Percentiles rank a stretch among this genome's conserved stretches.
Conservation (phyloP, 2,329 filamentous ascomycete species). For the Curvularia lunata region DNA sequence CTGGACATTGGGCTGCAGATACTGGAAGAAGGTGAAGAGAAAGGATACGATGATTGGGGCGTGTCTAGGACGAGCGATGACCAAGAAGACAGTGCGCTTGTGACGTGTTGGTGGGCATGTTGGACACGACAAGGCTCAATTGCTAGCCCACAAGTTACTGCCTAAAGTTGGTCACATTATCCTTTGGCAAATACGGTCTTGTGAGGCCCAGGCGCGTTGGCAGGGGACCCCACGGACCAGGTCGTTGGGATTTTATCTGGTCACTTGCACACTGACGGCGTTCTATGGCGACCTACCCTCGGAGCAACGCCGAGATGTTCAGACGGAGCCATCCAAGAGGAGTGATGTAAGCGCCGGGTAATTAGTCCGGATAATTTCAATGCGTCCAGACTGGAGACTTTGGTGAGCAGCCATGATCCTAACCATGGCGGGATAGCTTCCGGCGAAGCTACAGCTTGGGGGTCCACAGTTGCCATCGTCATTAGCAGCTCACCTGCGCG, state of each 20-base stretch:
- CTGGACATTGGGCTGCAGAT: slow-evolving; percentile 58
- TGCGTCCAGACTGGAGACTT: slow-evolving; percentile 29
- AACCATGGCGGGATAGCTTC: slow-evolving; percentile 36
- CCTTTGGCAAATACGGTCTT: slow-evolving; percentile 6
- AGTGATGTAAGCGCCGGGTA: slow-evolving; percentile 41
- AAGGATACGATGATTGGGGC: slow-evolving; percentile 77
- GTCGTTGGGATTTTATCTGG: slow-evolving; percentile 9
- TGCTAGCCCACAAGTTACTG: slow-evolving; percentile 20
- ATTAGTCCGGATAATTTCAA: slow-evolving; percentile 42
- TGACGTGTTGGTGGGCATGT: slow-evolving; percentile 74
- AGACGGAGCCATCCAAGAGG: slow-evolving; percentile 24
- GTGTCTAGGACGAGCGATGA: slow-evolving; percentile 54
- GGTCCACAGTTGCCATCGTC: slow-evolving; percentile 37
- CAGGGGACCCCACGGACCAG: slow-evolving; percentile 11
- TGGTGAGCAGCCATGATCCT: slow-evolving; percentile 30
- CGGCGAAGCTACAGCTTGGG: slow-evolving; percentile 33
- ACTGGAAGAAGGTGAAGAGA: slow-evolving; percentile 67
- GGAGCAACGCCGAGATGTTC: slow-evolving; percentile 27
- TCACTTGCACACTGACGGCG: slow-evolving; percentile 27
- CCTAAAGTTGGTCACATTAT: slow-evolving; percentile 13
- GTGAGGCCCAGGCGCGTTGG: neutral
- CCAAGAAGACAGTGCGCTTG: slow-evolving; percentile 54
- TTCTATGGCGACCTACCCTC: slow-evolving; percentile 27
- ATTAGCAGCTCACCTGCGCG: slow-evolving; percentile 30
- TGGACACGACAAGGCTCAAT: slow-evolving; percentile 53